These are phyloP conservation scores for Ogataea degrootiae DNA, from an alignment of 805 yeast species.

Conservation along the genomic window DNA sequence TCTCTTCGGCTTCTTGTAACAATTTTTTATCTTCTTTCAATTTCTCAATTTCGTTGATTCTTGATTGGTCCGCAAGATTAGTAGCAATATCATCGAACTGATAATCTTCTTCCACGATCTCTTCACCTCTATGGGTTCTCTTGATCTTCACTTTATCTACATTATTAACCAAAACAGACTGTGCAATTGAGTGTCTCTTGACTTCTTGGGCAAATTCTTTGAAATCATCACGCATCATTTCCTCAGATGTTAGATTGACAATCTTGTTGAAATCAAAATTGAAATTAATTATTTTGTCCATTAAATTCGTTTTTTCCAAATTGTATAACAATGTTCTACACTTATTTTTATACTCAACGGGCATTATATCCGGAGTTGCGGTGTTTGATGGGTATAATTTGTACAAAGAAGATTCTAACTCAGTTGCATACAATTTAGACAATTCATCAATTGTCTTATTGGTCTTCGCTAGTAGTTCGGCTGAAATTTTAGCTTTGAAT, in stretches of 20 bases:
- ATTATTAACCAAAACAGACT: conserved; percentile 53
- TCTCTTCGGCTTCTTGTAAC: conserved; percentile 12
- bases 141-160: conserved; percentile 54
- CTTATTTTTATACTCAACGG: conserved; percentile 54
- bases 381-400: conserved; percentile 21
- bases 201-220: conserved; percentile 66
- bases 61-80: conserved; percentile 17
- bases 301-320: conserved; percentile 52
- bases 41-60: conserved; percentile 24
- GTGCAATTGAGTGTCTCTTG: conserved; percentile 60
- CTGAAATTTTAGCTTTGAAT: conserved; percentile 37
- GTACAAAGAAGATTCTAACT: conserved; percentile 48
- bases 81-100: conserved; percentile 22
- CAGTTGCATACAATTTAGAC: conserved; percentile 42
- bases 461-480: conserved; percentile 20
- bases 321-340: conserved; percentile 63
- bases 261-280: conserved; percentile 52
- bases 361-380: conserved; percentile 10
- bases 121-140: conserved; percentile 87
- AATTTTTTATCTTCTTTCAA: conserved; percentile 16
- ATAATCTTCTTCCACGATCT: conserved; percentile 57
- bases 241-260: conserved; percentile 64
- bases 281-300: conserved; percentile 52
- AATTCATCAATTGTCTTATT: conserved; percentile 27
- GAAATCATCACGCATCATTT: conserved; percentile 68